phyloP scores from a whole-genome alignment of 257 asterid genomes.

The Euphrasia confusa region DNA sequence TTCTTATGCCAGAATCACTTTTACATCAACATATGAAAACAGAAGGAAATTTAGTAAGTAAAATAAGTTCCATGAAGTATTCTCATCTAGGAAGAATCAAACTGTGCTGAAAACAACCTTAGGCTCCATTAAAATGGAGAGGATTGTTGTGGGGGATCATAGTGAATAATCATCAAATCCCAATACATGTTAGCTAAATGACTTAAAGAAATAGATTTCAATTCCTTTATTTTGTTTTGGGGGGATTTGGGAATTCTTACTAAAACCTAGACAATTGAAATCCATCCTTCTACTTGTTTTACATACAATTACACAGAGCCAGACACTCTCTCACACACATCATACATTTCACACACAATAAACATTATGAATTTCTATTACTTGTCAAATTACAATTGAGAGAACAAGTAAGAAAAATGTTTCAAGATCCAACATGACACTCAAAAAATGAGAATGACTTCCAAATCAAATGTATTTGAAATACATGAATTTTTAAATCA shows the following conservation, averaged over 20 bases:
- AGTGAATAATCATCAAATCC: too few relatives aligned
- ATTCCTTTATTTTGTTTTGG: not conserved
- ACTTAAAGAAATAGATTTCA: not conserved
- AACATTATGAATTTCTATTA: not conserved
- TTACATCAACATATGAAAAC: not conserved
- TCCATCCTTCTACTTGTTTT: too few relatives aligned
- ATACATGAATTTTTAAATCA: too few relatives aligned
- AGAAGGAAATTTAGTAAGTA: not conserved
- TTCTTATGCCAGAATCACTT: conserved; percentile 23
- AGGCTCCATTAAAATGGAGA: not conserved
- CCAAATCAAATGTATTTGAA: too few relatives aligned
- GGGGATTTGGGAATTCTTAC: too few relatives aligned
- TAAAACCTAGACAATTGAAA: too few relatives aligned
- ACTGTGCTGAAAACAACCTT: not conserved
- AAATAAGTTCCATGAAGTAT: conserved; percentile 5
- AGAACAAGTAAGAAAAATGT: not conserved
- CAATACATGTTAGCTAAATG: too few relatives aligned
- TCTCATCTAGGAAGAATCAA: conserved; percentile 2
- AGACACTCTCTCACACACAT: too few relatives aligned
- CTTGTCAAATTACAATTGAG: not conserved
- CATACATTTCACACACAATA: not conserved
- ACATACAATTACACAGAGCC: too few relatives aligned
- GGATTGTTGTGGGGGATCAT: too few relatives aligned
- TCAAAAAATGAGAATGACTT: not conserved
- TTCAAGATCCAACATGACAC: not conserved